Conservation (phyloP, 208 protist genomes). For the Perkinsela sp. region DNA sequence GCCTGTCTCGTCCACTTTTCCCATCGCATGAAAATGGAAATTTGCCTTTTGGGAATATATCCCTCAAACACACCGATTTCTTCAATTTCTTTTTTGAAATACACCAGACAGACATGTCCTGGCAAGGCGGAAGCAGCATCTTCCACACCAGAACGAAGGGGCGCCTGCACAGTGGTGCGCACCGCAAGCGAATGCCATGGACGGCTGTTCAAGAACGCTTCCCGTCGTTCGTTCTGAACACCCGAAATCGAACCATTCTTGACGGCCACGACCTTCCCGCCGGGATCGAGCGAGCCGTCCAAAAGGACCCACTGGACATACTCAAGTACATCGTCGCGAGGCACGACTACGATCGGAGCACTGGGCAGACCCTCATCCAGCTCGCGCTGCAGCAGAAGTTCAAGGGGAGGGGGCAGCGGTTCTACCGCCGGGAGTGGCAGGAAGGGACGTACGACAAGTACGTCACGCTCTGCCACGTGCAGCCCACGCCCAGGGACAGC, state of each 20-base stretch:
- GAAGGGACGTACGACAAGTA: slow-evolving; percentile 62
- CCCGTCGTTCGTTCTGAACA: slow-evolving; percentile 37
- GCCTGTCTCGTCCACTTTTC: too few species aligned
- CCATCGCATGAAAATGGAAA: too few species aligned
- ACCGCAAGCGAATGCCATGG: slow-evolving; percentile 55
- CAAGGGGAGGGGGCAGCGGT: slow-evolving; percentile 29
- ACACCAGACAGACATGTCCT: neutral
- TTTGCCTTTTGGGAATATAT: too few species aligned
- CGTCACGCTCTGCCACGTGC: slow-evolving; percentile 35
- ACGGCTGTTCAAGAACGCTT: slow-evolving; percentile 43
- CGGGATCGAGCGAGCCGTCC: slow-evolving; percentile 26
- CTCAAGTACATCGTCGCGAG: slow-evolving; percentile 33
- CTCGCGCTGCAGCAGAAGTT: slow-evolving; percentile 24
- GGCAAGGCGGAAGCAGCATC: neutral
- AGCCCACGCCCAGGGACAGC: slow-evolving; percentile 25
- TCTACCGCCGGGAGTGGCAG: slow-evolving; percentile 50
- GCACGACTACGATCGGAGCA: slow-evolving; percentile 43
- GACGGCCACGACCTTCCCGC: slow-evolving; percentile 36
- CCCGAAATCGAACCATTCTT: slow-evolving; percentile 34
- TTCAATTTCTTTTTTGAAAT: too few species aligned
- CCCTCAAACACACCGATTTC: too few species aligned
- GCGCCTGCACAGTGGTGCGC: slow-evolving; percentile 14
- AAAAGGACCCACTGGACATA: slow-evolving; percentile 44
- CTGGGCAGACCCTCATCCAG: slow-evolving; percentile 51
- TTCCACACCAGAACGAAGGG: neutral